Percentiles rank a stretch among this genome's conserved stretches.
Conservation (phyloP, 306 rosid species). For the Oxytropis ochrocephala region DNA sequence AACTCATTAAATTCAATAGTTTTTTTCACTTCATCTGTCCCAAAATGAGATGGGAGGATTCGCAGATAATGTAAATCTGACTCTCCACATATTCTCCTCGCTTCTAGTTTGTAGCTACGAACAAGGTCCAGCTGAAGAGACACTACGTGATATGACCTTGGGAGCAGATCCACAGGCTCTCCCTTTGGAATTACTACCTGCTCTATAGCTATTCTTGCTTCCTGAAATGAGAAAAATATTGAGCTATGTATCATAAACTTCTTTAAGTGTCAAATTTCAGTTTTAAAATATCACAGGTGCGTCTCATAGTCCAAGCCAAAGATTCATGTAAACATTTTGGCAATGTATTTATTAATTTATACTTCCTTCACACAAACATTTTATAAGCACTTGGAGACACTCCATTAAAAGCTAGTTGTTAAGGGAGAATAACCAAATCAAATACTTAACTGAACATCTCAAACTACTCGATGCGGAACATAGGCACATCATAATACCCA, state of each 20-base stretch:
- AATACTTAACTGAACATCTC: no score
- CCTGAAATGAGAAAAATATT: constrained; percentile 38
- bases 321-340: not conserved
- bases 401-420: no score
- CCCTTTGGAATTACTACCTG: constrained; percentile 69
- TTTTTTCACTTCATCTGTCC: constrained; percentile 13
- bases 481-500: no score
- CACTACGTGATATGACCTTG: constrained; percentile 53
- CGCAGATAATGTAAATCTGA: constrained; percentile 41
- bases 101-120: constrained; percentile 58
- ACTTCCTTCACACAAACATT: not conserved
- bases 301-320: not conserved
- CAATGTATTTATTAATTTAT: not conserved
- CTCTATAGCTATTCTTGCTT: constrained; percentile 90
- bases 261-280: not conserved
- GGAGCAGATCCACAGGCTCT: constrained; percentile 71
- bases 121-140: constrained; percentile 65
- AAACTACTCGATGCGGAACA: no score
- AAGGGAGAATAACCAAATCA: no score
- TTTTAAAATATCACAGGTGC: not conserved
- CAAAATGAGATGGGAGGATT: constrained; percentile 53
- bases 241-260: not conserved
- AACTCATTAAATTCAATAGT: constrained; percentile 12
- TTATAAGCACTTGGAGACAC: not conserved
- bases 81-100: constrained; percentile 40